Evolutionary conservation across 2,329 filamentous ascomycete species (phyloP).

Genomic region (Microsporum ferrugineum): DNA sequence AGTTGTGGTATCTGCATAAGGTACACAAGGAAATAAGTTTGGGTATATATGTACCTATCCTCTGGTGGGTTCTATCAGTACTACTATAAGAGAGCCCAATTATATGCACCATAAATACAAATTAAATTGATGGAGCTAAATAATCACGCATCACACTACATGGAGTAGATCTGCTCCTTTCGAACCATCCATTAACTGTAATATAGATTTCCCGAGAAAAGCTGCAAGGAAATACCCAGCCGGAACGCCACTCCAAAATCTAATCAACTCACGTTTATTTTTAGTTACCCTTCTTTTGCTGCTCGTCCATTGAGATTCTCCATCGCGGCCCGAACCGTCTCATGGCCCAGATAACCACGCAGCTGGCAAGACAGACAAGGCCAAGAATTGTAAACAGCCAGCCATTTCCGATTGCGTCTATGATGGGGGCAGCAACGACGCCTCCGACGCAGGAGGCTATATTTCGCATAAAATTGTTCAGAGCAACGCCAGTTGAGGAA

Average conservation of each 20-base stretch:
- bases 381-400: constrained; percentile 60
- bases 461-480: constrained; percentile 73
- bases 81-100: no score
- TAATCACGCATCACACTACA: no score
- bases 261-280: not conserved
- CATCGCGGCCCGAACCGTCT: constrained; percentile 50
- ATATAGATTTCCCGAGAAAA: no score
- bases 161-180: no score
- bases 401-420: constrained; percentile 59
- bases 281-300: constrained; percentile 3
- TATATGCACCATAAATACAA: no score
- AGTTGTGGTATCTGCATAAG: no score
- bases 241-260: not conserved
- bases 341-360: constrained; percentile 51
- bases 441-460: constrained; percentile 63
- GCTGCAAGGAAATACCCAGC: no score
- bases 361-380: constrained; percentile 46
- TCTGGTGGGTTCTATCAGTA: no score
- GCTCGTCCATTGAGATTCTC: constrained; percentile 50
- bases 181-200: no score
- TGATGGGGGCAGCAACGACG: constrained; percentile 58
- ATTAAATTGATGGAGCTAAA: no score
- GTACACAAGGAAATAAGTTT: no score
- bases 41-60: no score
- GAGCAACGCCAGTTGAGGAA: constrained; percentile 60